Conservation (phyloP, 2,329 filamentous ascomycete genomes). For the Botrytis pseudocinerea region DNA sequence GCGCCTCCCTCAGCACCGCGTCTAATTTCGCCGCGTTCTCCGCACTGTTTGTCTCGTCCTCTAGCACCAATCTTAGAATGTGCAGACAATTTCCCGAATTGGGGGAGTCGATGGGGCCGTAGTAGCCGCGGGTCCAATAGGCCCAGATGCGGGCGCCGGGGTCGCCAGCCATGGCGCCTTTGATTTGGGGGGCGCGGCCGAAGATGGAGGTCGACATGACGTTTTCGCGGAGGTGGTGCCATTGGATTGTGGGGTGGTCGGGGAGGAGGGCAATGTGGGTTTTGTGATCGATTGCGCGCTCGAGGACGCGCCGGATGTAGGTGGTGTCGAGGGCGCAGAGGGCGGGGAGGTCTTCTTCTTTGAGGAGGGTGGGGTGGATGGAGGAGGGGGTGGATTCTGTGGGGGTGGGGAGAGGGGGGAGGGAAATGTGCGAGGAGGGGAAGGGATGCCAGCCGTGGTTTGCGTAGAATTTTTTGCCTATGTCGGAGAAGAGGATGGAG, state of each 20-base stretch:
- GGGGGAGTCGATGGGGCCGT: slow-evolving; percentile 49
- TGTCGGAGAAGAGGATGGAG: slow-evolving; percentile 83
- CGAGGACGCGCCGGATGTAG: slow-evolving; percentile 57
- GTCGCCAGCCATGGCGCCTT: slow-evolving; percentile 64
- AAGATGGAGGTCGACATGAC: slow-evolving; percentile 70
- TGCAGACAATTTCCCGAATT: slow-evolving; percentile 65
- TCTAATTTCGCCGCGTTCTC: slow-evolving; percentile 56
- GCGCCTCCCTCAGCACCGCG: slow-evolving; percentile 66
- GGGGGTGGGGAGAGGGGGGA: slow-evolving; percentile 50
- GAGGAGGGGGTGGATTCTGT: slow-evolving; percentile 12
- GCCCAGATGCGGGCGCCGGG: slow-evolving; percentile 66
- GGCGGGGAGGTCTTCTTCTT: slow-evolving; percentile 58
- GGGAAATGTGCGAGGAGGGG: slow-evolving; percentile 68
- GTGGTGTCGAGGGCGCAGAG: slow-evolving; percentile 66
- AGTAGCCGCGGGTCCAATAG: slow-evolving; percentile 69
- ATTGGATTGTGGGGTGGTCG: slow-evolving; percentile 65
- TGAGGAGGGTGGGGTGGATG: slow-evolving; percentile 46
- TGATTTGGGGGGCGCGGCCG: slow-evolving; percentile 54
- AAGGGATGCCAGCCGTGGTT: slow-evolving; percentile 74
- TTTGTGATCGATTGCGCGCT: slow-evolving; percentile 43
- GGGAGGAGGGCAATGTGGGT: slow-evolving; percentile 67
- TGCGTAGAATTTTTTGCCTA: slow-evolving; percentile 81
- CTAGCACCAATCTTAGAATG: slow-evolving; percentile 67
- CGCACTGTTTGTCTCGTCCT: slow-evolving; percentile 49
- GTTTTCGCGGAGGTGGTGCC: slow-evolving; percentile 80